Evolutionary conservation across 2,329 filamentous ascomycete species (phyloP), one percentile per base, ranked within the genome.

Genomic region (Hypocrella siamensis): DNA sequence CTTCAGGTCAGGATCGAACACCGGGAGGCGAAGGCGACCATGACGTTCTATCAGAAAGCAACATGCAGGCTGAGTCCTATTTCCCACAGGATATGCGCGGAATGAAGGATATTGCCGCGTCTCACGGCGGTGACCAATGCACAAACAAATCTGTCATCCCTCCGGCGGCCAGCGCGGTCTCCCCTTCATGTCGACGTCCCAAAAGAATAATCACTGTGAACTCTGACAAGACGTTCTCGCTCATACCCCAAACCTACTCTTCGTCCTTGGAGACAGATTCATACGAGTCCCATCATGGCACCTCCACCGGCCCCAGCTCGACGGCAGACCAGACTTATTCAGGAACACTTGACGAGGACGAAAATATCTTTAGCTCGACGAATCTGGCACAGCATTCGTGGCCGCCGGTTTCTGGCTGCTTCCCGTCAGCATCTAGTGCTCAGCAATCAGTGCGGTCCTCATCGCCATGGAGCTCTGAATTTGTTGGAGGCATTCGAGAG

Each of bases 171-270:
- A 19, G 14, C 24, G 17, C 21, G 10, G 6, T 17, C n/a, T 31
- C 31, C 9, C 38, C 50, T 15, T 47, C 49, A 10, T 31, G 31
- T 25, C 45, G 47, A 28, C 50, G 51, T 24, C 28, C 33, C 8
- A 45, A 38, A 15, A 48, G 60, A 38, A 46, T 61, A 19, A 60
- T 74, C 36, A 60, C 58, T 32, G 51, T 74, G 18, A 58, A 72
- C 41, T 48, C 66, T 5, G 65, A 74, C 48, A 70, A 70, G 49
- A 74, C 69, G 4, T 74, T 75, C 42, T 69, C 67, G 12, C 49
- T 73, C 34, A 38, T 60, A 38, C 50, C 49, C 46, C 43, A 61
- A 27, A 36, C 46, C n/a, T 35, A 37, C 22, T 44, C 46, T 9
- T 35, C 40, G 10, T 48, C 46, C 5, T 53, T 48, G 8, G 41